Evolutionary conservation across 768 basidiomycete species (phyloP).

Genomic region (Serendipita sp.): DNA sequence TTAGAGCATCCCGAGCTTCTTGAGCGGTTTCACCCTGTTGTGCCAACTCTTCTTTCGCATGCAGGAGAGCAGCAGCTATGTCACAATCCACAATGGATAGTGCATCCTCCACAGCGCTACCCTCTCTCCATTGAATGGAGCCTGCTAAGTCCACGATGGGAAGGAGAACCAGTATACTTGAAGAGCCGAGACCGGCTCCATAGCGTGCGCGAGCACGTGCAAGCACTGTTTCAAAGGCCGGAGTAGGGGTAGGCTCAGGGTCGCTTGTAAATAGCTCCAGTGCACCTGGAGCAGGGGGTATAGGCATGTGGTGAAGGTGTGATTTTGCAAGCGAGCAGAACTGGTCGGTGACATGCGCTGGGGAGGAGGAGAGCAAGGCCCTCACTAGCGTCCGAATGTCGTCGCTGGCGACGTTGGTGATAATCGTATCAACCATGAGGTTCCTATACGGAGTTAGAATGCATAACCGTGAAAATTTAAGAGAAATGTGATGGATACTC

Average conservation of each 20-base stretch:
- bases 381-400: conserved; percentile 3
- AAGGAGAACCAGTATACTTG: conserved; percentile 4
- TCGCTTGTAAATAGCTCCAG: neutral
- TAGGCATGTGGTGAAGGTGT: conserved; percentile 4
- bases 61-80: neutral
- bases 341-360: conserved; percentile 1
- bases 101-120: neutral
- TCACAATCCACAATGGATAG: conserved; percentile 5
- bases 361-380: neutral
- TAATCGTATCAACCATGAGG: conserved; percentile 3
- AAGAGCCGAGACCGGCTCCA: conserved; percentile 4
- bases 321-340: conserved; percentile 4
- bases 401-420: conserved; percentile 3
- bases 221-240: conserved; percentile 1
- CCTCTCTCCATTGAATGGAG: neutral
- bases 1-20: neutral
- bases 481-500: neutral
- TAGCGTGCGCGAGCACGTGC: conserved; percentile 1
- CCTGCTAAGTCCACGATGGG: neutral
- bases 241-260: neutral
- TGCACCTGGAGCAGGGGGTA: neutral
- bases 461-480: neutral
- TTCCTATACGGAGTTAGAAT: neutral
- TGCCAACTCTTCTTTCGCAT: neutral
- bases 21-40: neutral